Conservation (phyloP, 805 yeast genomes). For the Spathaspora gorwiae region DNA sequence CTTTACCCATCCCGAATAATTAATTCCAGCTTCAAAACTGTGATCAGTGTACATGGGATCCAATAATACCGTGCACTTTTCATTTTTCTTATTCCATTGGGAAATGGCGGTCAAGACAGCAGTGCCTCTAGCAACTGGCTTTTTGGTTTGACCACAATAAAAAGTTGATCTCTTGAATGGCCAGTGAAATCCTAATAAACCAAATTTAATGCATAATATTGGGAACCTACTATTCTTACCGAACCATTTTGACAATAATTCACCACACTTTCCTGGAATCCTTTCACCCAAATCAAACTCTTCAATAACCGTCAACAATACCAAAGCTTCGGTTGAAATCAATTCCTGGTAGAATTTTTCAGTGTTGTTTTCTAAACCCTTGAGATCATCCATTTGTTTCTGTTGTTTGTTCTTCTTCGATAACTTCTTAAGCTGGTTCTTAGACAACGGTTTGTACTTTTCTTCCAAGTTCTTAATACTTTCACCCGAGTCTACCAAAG, state of each 20-base stretch:
- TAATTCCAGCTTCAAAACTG: slow-evolving; percentile 25
- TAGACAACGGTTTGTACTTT: slow-evolving; percentile 13
- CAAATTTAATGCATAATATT: slow-evolving; percentile 34
- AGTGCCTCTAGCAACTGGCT: slow-evolving; percentile 38
- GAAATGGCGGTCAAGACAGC: slow-evolving; percentile 34
- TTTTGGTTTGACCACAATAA: slow-evolving; percentile 32
- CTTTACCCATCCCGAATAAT: slow-evolving; percentile 35
- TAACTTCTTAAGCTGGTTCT: slow-evolving; percentile 14
- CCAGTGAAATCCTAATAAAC: slow-evolving; percentile 42
- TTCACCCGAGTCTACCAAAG: not conserved
- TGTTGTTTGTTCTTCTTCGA: slow-evolving; percentile 11
- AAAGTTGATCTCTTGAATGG: slow-evolving; percentile 39
- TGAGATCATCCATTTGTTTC: slow-evolving; percentile 7
- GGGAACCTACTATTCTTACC: slow-evolving; percentile 27
- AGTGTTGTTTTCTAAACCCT: slow-evolving; percentile 7
- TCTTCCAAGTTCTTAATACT: slow-evolving; percentile 5
- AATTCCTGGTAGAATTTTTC: slow-evolving; percentile 29
- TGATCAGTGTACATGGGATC: slow-evolving; percentile 36
- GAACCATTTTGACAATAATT: slow-evolving; percentile 14
- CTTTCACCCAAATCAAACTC: slow-evolving; percentile 34
- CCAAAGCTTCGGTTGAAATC: slow-evolving; percentile 37
- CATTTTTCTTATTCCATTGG: slow-evolving; percentile 26
- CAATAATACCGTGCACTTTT: slow-evolving; percentile 29
- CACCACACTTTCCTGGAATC: slow-evolving; percentile 21
- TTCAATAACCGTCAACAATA: slow-evolving; percentile 31